Conservation (phyloP, 2,329 filamentous ascomycete species). For the Paracamarosporium sp. region DNA sequence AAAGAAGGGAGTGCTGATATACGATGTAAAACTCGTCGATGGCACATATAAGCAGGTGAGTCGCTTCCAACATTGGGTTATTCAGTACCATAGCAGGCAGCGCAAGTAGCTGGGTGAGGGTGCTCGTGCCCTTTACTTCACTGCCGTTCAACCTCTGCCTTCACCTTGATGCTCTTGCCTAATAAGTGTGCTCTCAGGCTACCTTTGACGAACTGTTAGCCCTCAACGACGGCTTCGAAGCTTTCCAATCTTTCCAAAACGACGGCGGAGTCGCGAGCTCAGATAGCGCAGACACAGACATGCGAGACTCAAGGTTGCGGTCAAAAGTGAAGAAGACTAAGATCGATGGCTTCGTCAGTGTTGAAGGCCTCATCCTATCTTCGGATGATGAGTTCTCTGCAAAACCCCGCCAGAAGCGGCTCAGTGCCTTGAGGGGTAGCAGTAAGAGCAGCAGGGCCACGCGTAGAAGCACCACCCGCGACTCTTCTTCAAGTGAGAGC, state of each 20-base stretch:
- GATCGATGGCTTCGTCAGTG: conserved; percentile 35
- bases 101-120: background rate
- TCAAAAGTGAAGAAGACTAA: conserved; percentile 18
- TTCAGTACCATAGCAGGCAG: background rate
- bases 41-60: conserved; percentile 50
- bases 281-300: conserved; percentile 15
- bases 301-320: conserved; percentile 34
- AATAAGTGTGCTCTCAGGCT: conserved; percentile 46
- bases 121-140: background rate
- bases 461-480: conserved; percentile 15
- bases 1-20: conserved; percentile 41
- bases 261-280: conserved; percentile 23
- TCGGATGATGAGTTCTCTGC: conserved; percentile 36
- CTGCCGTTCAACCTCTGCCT: background rate
- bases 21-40: conserved; percentile 52
- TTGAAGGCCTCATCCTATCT: conserved; percentile 35
- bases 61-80: conserved; percentile 10
- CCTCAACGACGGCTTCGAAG: conserved; percentile 55
- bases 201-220: conserved; percentile 52
- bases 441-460: conserved; percentile 17
- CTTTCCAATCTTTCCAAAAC: conserved; percentile 51
- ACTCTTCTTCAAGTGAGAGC: conserved; percentile 30
- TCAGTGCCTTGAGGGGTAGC: conserved; percentile 13
- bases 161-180: background rate
- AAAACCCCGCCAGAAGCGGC: conserved; percentile 24